Evolutionary conservation across 2,329 filamentous ascomycete species (phyloP).

Genomic region (Talaromyces verruculosus): DNA sequence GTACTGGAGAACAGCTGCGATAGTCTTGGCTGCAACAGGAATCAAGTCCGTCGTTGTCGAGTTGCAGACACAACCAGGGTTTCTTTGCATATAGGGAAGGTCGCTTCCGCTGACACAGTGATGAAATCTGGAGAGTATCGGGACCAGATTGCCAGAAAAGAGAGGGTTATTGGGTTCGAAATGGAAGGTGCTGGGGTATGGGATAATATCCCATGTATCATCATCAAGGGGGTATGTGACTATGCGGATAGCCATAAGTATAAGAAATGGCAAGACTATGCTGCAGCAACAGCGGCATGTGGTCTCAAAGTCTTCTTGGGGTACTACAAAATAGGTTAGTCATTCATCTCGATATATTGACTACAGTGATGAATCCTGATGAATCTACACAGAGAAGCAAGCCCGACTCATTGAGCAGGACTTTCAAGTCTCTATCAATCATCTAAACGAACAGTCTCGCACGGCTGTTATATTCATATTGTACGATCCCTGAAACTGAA

Average conservation of each 20-base stretch:
- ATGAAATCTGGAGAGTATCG: constrained; percentile 14
- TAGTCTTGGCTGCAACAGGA: not conserved
- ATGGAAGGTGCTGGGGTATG: constrained; percentile 32
- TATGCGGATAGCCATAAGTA: constrained; percentile 42
- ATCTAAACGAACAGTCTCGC: not conserved
- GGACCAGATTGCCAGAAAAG: not conserved
- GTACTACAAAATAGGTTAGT: not conserved
- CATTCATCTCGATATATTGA: not conserved
- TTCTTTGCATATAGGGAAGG: constrained; percentile 4
- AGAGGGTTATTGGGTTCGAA: constrained; percentile 28
- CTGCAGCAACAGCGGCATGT: constrained; percentile 33
- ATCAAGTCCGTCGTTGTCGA: not conserved
- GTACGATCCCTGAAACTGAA: not conserved
- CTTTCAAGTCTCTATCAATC: not conserved
- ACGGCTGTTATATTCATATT: not conserved
- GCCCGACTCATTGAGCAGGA: not conserved
- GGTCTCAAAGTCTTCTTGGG: constrained; percentile 22
- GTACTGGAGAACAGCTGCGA: not conserved
- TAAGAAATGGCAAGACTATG: constrained; percentile 38
- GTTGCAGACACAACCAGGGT: not conserved
- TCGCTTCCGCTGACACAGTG: constrained; percentile 1
- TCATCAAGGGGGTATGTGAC: constrained; percentile 42
- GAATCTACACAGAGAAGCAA: not conserved
- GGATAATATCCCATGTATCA: constrained; percentile 36
- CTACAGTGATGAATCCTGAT: not conserved